Conservation (phyloP, 208 protist genomes). For the Lotmaria passim region DNA sequence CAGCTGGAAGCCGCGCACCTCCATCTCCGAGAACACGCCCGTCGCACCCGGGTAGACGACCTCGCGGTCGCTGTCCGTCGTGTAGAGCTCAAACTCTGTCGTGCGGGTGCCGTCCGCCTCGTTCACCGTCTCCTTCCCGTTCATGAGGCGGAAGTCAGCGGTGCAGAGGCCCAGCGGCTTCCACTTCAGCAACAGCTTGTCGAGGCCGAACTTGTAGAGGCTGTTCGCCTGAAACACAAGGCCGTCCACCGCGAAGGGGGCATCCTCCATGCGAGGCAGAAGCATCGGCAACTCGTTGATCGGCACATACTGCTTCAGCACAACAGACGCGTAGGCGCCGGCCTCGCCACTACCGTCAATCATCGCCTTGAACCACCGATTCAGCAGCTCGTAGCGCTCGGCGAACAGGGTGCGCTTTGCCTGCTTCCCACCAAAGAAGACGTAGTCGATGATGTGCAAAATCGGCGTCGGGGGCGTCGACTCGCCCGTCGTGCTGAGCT, state of each 20-base stretch:
- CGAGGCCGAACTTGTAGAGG: constrained; percentile 69
- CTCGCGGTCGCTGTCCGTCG: constrained; percentile 53
- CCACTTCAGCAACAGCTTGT: constrained; percentile 86
- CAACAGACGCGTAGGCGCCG: constrained; percentile 3
- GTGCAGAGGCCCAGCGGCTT: constrained; percentile 87
- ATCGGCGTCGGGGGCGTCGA: constrained; percentile 22
- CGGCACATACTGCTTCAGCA: constrained; percentile 85
- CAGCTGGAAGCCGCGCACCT: constrained; percentile 52
- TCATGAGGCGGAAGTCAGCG: constrained; percentile 81
- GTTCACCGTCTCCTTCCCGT: constrained; percentile 28
- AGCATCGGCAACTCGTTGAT: constrained; percentile 67
- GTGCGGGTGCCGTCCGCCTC: constrained; percentile 11
- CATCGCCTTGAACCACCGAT: constrained; percentile 61
- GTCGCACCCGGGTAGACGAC: constrained; percentile 50
- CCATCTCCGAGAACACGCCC: constrained; percentile 49
- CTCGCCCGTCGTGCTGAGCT: constrained; percentile 47
- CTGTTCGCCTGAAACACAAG: constrained; percentile 85
- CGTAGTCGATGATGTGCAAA: constrained; percentile 80
- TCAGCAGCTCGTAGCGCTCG: constrained; percentile 59
- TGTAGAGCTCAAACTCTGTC: constrained; percentile 72
- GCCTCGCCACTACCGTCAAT: constrained; percentile 22
- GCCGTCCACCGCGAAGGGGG: constrained; percentile 71
- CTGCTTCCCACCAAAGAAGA: constrained; percentile 80
- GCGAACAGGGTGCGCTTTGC: constrained; percentile 57
- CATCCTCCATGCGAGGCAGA: constrained; percentile 55